Conservation (phyloP, 176 grass and related monocot species). For the Eleusine coracana region DNA sequence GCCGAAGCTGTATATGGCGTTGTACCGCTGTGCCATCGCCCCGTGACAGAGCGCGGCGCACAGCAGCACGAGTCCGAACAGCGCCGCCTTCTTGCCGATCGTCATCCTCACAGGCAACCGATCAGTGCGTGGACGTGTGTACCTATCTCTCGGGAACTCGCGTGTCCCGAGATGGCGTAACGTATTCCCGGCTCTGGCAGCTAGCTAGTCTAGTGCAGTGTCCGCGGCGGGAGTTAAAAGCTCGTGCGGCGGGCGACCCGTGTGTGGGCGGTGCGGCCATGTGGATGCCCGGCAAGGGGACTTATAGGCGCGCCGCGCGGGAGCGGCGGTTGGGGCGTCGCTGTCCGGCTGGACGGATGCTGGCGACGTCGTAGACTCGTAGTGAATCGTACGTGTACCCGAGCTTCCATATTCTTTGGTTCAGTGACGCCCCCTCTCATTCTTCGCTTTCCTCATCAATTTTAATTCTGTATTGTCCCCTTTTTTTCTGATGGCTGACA, state of each 20-base stretch:
- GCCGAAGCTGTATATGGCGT: slow-evolving; percentile 78
- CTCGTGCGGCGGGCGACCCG: neutral
- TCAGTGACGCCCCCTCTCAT: neutral
- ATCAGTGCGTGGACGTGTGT: too few species aligned
- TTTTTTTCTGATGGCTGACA: neutral
- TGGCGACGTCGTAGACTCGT: neutral
- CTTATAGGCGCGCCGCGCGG: slow-evolving; percentile 33
- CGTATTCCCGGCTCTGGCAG: too few species aligned
- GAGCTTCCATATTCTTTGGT: slow-evolving; percentile 21
- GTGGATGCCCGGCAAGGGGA: neutral
- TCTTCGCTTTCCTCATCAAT: neutral
- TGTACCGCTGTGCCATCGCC: slow-evolving; percentile 40
- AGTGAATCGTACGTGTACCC: neutral
- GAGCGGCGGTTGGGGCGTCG: slow-evolving; percentile 10
- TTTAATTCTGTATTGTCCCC: neutral
- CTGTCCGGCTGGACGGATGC: slow-evolving; percentile 16
- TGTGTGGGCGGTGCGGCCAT: slow-evolving; percentile 27
- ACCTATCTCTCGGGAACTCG: neutral
- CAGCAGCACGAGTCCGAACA: neutral
- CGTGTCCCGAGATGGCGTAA: neutral
- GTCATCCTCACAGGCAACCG: neutral
- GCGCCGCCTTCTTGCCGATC: neutral
- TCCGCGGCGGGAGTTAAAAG: neutral
- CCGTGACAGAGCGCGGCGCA: neutral
- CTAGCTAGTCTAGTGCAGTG: neutral